Evolutionary conservation across 495 filamentous ascomycete genomes (phyloP).

Genomic region (Aspergillus nanangensis): DNA sequence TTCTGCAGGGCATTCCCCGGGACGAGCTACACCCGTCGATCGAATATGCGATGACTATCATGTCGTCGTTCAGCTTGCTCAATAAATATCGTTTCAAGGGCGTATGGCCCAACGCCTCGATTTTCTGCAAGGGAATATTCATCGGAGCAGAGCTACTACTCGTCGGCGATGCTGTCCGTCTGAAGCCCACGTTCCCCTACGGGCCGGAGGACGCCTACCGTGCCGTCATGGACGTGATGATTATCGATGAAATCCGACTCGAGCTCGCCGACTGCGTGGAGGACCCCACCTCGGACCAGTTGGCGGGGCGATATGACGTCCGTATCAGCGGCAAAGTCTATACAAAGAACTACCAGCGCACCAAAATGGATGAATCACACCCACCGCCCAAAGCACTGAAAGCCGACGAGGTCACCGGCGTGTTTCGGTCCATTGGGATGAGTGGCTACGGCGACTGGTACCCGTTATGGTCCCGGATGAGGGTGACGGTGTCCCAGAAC

Average conservation of each 20-base stretch:
- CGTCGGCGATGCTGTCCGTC: constrained; percentile 49
- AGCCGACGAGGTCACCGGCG: constrained; percentile 22
- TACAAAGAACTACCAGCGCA: constrained; percentile 40
- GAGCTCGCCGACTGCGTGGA: constrained; percentile 38
- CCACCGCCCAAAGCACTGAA: constrained; percentile 25
- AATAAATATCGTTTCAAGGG: constrained; percentile 48
- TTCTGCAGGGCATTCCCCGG: constrained; percentile 33
- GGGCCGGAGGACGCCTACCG: background rate
- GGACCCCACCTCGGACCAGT: constrained; percentile 35
- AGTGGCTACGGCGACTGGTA: constrained; percentile 46
- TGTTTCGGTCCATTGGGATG: constrained; percentile 39
- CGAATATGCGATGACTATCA: constrained; percentile 47
- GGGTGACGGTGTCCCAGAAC: constrained; percentile 41
- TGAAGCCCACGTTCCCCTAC: constrained; percentile 32
- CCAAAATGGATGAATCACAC: constrained; percentile 18
- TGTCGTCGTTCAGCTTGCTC: constrained; percentile 48
- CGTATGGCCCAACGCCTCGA: constrained; percentile 46
- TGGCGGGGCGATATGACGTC: constrained; percentile 37
- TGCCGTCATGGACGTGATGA: constrained; percentile 45
- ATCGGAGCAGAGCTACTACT: constrained; percentile 51
- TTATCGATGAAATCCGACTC: constrained; percentile 46
- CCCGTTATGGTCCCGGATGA: constrained; percentile 29
- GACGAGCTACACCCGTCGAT: constrained; percentile 50
- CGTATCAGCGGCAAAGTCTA: constrained; percentile 46
- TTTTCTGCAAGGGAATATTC: constrained; percentile 51